A percentile compares a stretch with the other conserved stretches of the same genome.
Conservation (phyloP, 2,329 filamentous ascomycete genomes). For the Didymella segeticola region DNA sequence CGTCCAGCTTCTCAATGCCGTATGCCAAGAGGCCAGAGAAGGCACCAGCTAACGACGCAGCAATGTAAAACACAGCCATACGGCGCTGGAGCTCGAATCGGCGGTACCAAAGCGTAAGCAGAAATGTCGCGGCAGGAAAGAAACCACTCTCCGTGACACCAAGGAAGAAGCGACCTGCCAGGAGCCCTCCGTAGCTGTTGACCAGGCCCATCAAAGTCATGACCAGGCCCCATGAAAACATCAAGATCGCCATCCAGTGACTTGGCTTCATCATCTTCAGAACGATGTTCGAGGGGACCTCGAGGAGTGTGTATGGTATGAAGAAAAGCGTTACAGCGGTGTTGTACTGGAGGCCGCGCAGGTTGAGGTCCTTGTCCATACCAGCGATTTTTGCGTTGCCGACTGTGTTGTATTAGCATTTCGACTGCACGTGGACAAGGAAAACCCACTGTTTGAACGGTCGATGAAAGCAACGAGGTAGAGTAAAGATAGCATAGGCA, state of each 20-base stretch:
- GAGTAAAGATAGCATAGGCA: conserved; percentile 41
- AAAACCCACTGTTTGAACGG: conserved; percentile 37
- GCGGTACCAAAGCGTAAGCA: conserved; percentile 46
- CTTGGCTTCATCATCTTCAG: conserved; percentile 52
- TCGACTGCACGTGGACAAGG: not conserved
- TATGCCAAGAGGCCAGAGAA: conserved; percentile 47
- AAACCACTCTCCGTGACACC: conserved; percentile 60
- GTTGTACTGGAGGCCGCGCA: conserved; percentile 50
- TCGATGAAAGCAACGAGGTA: conserved; percentile 47
- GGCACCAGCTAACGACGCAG: conserved; percentile 43
- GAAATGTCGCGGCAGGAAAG: conserved; percentile 67
- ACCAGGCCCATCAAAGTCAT: conserved; percentile 55
- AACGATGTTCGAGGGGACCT: conserved; percentile 50
- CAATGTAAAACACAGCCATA: conserved; percentile 46
- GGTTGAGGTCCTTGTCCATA: conserved; percentile 47
- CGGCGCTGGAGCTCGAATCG: conserved; percentile 45
- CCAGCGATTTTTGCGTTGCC: conserved; percentile 53
- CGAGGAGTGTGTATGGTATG: conserved; percentile 49
- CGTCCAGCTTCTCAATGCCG: conserved; percentile 44
- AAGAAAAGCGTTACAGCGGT: conserved; percentile 51
- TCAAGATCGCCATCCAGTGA: conserved; percentile 50
- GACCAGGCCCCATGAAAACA: conserved; percentile 52
- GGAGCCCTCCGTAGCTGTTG: conserved; percentile 55
- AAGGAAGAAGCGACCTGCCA: conserved; percentile 55
- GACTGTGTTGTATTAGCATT: conserved; percentile 28